phyloP scores from a whole-genome alignment of 2,329 filamentous ascomycete species.

The Penicillium sp. region DNA sequence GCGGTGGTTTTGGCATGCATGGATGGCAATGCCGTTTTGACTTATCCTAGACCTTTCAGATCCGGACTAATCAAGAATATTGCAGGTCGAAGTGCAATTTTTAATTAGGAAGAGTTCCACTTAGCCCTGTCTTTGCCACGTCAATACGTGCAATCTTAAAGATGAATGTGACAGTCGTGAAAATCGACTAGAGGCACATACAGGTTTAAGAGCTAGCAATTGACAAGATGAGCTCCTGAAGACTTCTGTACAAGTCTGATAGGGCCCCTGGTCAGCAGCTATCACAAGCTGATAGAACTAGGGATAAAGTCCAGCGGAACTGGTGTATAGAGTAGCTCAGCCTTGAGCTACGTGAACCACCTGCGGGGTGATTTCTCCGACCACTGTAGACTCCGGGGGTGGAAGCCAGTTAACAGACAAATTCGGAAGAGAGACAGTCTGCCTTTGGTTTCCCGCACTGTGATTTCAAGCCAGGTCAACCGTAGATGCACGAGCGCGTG shows the following conservation, averaged over 20 bases:
- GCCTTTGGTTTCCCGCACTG: neutral
- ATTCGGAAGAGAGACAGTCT: neutral
- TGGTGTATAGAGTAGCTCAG: neutral
- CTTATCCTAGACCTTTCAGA: neutral
- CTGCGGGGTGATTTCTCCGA: constrained; percentile 11
- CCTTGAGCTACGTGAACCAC: constrained; percentile 2
- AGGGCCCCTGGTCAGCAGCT: neutral
- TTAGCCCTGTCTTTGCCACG: neutral
- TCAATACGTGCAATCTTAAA: neutral
- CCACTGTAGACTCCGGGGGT: neutral
- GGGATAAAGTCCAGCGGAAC: neutral
- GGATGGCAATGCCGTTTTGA: neutral
- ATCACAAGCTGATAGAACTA: neutral
- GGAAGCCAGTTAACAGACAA: neutral
- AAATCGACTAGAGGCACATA: neutral
- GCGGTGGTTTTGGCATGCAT: neutral
- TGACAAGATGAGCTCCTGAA: neutral
- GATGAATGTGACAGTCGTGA: neutral
- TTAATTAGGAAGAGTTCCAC: neutral
- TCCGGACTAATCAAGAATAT: neutral
- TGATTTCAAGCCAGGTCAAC: neutral
- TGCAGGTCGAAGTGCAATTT: neutral
- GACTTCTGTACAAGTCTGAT: neutral
- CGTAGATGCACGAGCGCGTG: neutral
- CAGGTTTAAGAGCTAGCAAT: neutral